Evolutionary conservation across 23 red algal species (phyloP), one percentile per base, ranked within the genome.

Genomic region (Pyropia haitanensis): DNA sequence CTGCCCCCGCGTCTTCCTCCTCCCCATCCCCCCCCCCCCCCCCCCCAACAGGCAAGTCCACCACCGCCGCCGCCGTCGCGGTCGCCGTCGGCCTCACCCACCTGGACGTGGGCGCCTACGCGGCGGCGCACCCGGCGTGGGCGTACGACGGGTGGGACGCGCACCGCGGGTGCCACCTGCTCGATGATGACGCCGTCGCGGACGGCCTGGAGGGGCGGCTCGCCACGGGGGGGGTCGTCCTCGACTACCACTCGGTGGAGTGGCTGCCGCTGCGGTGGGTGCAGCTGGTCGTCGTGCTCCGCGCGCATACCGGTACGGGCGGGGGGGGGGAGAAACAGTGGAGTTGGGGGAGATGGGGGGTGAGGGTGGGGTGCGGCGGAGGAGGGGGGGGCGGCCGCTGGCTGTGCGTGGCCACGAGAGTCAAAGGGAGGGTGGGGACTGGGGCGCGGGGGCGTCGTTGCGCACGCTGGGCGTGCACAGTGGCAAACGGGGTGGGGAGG

Each of bases 241-340:
- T 91, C 6, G 87, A 91, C 27, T 78, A 91, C 61, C 87, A 91
- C 51, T 72, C 63, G 19, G 76, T 78, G 39, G 87, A 91, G 20
- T 91, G 87, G 87, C 83, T 76, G 54, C 87, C 87, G 27, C 60
- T 83, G 58, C 70, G 87, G 51, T 91, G 87, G 87, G 58, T 91
- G 22, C 65, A 77, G 60, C 67, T 74, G 65, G 77, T 91, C 24
- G 48, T 91, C 51, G 77, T 72, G 56, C 64, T 91, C 39, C 61
- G 55, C 3, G 60, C 60, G 16, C 52, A 50, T 22, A 91, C 39
- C 5, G 39, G 39, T 46, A 46, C 8, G 39, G 13, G 4, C 0
- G 4, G 8, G 13, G 8, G 13, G 39, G 39, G 10, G 39, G 39
- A n/a, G n/a, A n/a, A n/a, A n/a, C n/a, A n/a, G n/a, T n/a, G n/a